Percentiles rank a stretch among this genome's conserved stretches.
These are phyloP conservation scores for Dendrobium officinale DNA, from an alignment of 106 monocot species.

Conservation along the genomic window DNA sequence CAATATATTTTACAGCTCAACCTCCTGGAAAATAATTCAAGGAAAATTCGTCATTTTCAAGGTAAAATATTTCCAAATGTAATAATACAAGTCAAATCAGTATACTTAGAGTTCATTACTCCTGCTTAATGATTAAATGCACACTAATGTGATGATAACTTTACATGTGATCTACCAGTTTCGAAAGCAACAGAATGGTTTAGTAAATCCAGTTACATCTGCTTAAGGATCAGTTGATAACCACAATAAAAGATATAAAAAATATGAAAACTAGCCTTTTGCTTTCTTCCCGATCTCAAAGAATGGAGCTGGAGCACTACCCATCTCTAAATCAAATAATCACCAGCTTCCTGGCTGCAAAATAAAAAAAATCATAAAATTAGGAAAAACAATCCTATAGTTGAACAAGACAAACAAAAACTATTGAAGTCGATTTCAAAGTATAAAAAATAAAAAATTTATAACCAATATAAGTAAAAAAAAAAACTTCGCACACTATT, in stretches of 20 bases:
- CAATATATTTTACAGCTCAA: not conserved
- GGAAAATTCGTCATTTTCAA: not conserved
- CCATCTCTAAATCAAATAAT: not conserved
- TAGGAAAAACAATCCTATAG: not conserved
- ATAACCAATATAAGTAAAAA: not conserved
- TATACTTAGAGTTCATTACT: not conserved
- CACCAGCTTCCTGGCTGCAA: not conserved
- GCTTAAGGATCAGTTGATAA: not conserved
- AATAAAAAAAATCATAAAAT: not conserved
- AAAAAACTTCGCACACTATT: not conserved
- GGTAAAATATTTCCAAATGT: not conserved
- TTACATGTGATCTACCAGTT: not conserved
- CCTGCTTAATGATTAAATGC: not conserved
- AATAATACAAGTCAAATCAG: not conserved
- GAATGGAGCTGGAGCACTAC: not conserved
- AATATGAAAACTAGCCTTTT: constrained; percentile 1
- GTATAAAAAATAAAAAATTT: not conserved
- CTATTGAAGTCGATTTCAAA: not conserved
- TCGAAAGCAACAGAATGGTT: not conserved
- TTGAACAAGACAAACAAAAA: not conserved
- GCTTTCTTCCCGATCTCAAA: constrained; percentile 1
- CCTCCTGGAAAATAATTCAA: too few relatives aligned
- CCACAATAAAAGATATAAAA: not conserved
- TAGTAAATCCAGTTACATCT: not conserved
- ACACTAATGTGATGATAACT: not conserved